These are phyloP conservation scores for Botrytis pseudocinerea DNA, from an alignment of 2,329 filamentous ascomycete genomes.

Conservation along the genomic window DNA sequence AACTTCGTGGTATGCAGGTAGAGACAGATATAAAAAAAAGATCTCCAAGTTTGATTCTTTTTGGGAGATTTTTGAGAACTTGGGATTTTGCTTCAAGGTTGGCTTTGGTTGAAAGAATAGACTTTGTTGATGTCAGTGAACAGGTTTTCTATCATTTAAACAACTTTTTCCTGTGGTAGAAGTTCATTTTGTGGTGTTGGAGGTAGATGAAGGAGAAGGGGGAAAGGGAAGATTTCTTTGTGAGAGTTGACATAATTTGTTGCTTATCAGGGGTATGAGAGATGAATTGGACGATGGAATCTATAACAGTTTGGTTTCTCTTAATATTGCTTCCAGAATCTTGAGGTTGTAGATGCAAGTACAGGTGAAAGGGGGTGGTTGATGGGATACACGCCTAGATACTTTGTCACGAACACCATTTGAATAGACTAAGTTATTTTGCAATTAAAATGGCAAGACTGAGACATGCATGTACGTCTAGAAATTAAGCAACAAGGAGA, in stretches of 20 bases:
- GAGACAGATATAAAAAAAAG: no score
- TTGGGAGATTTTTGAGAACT: neutral
- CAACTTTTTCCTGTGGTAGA: neutral
- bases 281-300: neutral
- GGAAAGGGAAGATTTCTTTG: neutral
- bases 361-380: neutral
- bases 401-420: neutral
- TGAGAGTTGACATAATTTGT: neutral
- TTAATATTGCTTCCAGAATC: neutral
- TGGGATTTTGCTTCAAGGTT: neutral
- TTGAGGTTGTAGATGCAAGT: neutral
- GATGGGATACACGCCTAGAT: neutral
- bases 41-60: neutral
- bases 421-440: neutral
- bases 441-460: rapidly evolving
- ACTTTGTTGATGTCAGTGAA: neutral
- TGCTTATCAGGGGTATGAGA: neutral
- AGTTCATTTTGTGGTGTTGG: neutral
- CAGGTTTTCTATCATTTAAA: neutral
- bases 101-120: neutral
- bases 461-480: neutral
- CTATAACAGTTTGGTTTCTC: rapidly evolving
- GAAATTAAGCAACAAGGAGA: no score
- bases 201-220: neutral
- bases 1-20: no score